phyloP scores from a whole-genome alignment of 768 basidiomycete genomes.

The Trametes punicea region DNA sequence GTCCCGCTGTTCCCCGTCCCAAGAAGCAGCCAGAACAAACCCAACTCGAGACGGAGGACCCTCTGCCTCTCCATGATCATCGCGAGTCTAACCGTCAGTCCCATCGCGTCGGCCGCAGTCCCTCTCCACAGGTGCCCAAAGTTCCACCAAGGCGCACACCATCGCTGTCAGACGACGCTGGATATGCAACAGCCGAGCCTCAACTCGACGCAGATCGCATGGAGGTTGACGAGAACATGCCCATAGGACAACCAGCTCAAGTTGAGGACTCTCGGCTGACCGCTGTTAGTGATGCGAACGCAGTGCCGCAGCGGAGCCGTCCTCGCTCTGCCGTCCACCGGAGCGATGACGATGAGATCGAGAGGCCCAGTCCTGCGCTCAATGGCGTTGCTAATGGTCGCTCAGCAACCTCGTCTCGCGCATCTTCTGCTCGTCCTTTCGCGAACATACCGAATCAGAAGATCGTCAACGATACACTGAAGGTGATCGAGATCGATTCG shows the following conservation, averaged over 20 bases:
- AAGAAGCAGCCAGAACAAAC: slow-evolving; percentile 21
- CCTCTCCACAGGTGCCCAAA: not conserved
- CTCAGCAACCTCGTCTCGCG: not conserved
- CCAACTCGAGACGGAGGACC: slow-evolving; percentile 16
- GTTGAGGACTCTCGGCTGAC: not conserved
- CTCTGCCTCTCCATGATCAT: slow-evolving; percentile 3
- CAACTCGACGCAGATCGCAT: slow-evolving; percentile 13
- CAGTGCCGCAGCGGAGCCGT: not conserved
- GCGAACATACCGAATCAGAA: not conserved
- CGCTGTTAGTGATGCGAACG: not conserved
- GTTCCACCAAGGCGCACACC: slow-evolving; percentile 15
- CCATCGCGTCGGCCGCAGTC: not conserved
- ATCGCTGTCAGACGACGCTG: slow-evolving; percentile 26
- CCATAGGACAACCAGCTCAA: not conserved
- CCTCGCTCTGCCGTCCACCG: not conserved
- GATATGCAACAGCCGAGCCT: slow-evolving; percentile 28
- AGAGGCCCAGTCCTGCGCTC: not conserved
- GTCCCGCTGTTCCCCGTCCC: slow-evolving; percentile 4
- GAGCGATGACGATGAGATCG: not conserved
- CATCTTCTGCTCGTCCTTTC: slow-evolving; percentile 3
- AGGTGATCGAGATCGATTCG: slow-evolving; percentile 21
- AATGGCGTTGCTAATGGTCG: not conserved
- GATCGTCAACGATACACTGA: slow-evolving; percentile 3
- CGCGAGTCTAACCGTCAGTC: slow-evolving; percentile 1
- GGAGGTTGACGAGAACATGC: slow-evolving; percentile 9